These are phyloP conservation scores for Hawksworthiomyces lignivorus DNA, from an alignment of 2,329 filamentous ascomycete genomes.

Conservation along the genomic window DNA sequence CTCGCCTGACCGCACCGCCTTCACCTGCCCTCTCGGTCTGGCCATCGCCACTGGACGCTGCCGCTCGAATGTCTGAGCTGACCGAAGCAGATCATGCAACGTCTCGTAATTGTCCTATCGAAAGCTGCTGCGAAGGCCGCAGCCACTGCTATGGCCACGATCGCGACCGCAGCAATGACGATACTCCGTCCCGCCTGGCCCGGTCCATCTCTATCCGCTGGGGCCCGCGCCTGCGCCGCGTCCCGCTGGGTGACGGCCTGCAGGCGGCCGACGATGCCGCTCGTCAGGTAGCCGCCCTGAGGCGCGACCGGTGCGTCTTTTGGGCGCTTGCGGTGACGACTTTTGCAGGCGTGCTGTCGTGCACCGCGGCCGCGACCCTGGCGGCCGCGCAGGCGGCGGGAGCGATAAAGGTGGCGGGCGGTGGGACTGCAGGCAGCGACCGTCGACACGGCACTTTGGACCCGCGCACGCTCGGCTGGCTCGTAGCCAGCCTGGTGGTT, in stretches of 20 bases:
- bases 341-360: constrained; percentile 6
- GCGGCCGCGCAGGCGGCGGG: constrained; percentile 7
- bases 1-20: too few relatives aligned
- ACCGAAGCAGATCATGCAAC: too few relatives aligned
- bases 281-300: neutral
- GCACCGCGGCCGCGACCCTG: constrained; percentile 9
- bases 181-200: constrained; percentile 1
- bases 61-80: too few relatives aligned
- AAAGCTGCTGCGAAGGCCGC: too few relatives aligned
- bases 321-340: constrained; percentile 6
- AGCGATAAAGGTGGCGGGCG: constrained; percentile 2
- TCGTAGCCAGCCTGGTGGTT: constrained; percentile 7
- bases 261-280: constrained; percentile 11
- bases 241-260: constrained; percentile 4
- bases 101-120: too few relatives aligned
- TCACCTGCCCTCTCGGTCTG: constrained; percentile 5
- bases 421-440: neutral
- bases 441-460: constrained; percentile 2
- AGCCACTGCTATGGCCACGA: neutral
- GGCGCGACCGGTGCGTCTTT: constrained; percentile 9
- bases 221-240: constrained; percentile 10
- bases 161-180: neutral
- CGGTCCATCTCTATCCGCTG: constrained; percentile 11
- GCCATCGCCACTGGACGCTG: constrained; percentile 3
- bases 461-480: constrained; percentile 8